Percentiles rank a stretch among this genome's conserved stretches.
Conservation (phyloP, 257 asterid genomes). For the Phtheirospermum japonicum region DNA sequence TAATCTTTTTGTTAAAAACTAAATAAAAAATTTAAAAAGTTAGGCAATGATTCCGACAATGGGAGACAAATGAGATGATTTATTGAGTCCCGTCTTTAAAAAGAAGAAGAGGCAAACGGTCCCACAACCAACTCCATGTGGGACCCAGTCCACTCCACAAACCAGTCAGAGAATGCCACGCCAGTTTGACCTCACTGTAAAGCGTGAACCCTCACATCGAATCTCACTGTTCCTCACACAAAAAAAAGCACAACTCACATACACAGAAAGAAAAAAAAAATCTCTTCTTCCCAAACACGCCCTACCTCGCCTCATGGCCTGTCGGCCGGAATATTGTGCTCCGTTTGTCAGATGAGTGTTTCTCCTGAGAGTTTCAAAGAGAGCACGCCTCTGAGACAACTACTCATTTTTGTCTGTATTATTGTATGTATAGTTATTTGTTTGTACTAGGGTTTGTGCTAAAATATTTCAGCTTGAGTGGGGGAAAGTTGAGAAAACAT, state of each 20-base stretch:
- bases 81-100: too few species aligned
- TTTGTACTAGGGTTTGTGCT: conserved; percentile 29
- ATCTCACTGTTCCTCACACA: conserved; percentile 35
- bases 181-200: conserved; percentile 49
- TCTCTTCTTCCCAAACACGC: not conserved
- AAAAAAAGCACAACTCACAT: not conserved
- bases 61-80: too few species aligned
- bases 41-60: too few species aligned
- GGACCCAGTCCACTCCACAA: conserved; percentile 25
- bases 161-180: conserved; percentile 38
- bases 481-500: conserved; percentile 35
- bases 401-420: not conserved
- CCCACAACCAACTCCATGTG: conserved; percentile 13
- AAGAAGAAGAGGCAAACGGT: too few species aligned
- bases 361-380: not conserved
- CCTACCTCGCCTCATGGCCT: conserved; percentile 3
- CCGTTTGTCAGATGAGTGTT: not conserved
- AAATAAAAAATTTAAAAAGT: too few species aligned
- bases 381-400: not conserved
- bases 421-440: conserved; percentile 21
- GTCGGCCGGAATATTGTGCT: conserved; percentile 4
- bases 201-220: conserved; percentile 46
- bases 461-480: conserved; percentile 35
- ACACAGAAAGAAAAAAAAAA: not conserved
- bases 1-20: too few species aligned